A percentile compares a stretch with the other conserved stretches of the same genome.
These are phyloP conservation scores for Cyberlindnera maritima DNA, from an alignment of 805 yeast species.

Conservation along the genomic window DNA sequence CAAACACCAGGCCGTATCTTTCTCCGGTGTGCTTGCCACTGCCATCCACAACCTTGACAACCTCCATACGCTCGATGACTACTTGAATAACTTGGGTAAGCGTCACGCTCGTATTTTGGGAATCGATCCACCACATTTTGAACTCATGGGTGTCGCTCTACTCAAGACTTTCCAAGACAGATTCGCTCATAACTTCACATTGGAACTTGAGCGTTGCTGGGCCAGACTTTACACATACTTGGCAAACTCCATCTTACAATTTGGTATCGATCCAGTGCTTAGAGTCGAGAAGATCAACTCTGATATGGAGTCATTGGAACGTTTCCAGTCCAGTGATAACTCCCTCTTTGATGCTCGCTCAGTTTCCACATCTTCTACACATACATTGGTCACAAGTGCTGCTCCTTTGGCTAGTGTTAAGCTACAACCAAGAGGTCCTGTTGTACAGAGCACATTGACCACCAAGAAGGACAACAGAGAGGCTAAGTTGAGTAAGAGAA, in stretches of 20 bases:
- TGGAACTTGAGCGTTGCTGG: constrained; percentile 69
- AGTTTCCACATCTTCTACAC: constrained; percentile 7
- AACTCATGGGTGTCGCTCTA: constrained; percentile 71
- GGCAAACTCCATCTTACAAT: constrained; percentile 62
- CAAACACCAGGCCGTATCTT: constrained; percentile 74
- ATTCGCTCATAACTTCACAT: constrained; percentile 48
- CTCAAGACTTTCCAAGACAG: constrained; percentile 67
- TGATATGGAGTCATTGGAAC: constrained; percentile 9
- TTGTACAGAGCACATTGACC: background rate
- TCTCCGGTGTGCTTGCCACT: constrained; percentile 73
- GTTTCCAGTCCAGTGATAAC: constrained; percentile 3
- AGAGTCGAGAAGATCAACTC: constrained; percentile 29
- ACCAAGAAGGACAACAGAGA: constrained; percentile 3
- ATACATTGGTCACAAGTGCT: background rate
- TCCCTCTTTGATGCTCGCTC: constrained; percentile 16
- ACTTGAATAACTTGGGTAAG: constrained; percentile 62
- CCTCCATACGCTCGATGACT: constrained; percentile 53
- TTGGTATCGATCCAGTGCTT: constrained; percentile 40
- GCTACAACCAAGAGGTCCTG: background rate
- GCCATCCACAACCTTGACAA: constrained; percentile 66
- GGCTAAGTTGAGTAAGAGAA: constrained; percentile 8
- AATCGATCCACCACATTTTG: constrained; percentile 64
- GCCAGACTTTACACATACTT: constrained; percentile 64
- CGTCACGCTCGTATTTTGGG: constrained; percentile 74
- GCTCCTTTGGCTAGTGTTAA: background rate